Evolutionary conservation across 2,329 filamentous ascomycete genomes (phyloP).

Genomic region (Aureobasidium sp.): DNA sequence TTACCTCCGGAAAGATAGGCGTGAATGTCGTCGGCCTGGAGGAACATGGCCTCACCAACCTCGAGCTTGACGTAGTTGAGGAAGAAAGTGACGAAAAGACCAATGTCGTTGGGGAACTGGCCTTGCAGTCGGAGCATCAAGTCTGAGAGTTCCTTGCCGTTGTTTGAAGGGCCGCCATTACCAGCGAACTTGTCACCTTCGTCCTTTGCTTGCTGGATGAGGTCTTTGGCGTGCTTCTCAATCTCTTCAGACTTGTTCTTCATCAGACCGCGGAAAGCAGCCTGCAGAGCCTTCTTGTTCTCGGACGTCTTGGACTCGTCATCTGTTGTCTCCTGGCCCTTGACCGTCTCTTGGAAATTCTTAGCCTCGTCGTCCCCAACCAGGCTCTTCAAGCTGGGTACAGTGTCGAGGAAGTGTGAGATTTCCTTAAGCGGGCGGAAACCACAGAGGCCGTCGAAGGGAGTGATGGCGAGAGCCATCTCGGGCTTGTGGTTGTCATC

Average conservation of each 20-base stretch:
- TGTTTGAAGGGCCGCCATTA: conserved; percentile 58
- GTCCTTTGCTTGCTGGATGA: conserved; percentile 61
- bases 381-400: conserved; percentile 43
- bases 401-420: conserved; percentile 65
- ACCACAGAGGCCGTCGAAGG: conserved; percentile 91
- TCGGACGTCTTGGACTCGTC: conserved; percentile 36
- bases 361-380: conserved; percentile 39
- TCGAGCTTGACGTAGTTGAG: conserved; percentile 87
- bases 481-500: conserved; percentile 99
- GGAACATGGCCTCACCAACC: conserved; percentile 88
- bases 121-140: conserved; percentile 68
- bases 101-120: conserved; percentile 84
- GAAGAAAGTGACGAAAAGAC: conserved; percentile 95
- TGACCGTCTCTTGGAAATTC: conserved; percentile 37
- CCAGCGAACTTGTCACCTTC: conserved; percentile 67
- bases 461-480: conserved; percentile 96
- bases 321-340: conserved; percentile 42
- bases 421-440: conserved; percentile 87
- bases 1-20: conserved; percentile 70
- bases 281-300: conserved; percentile 72
- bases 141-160: conserved; percentile 62
- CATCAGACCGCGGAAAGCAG: conserved; percentile 73
- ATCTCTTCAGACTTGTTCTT: conserved; percentile 60
- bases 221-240: conserved; percentile 53
- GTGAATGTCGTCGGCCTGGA: conserved; percentile 95